A percentile compares a stretch with the other conserved stretches of the same genome.
Conservation (phyloP, 192 early-diverging fungal genomes). For the Entomortierella chlamydospora region DNA sequence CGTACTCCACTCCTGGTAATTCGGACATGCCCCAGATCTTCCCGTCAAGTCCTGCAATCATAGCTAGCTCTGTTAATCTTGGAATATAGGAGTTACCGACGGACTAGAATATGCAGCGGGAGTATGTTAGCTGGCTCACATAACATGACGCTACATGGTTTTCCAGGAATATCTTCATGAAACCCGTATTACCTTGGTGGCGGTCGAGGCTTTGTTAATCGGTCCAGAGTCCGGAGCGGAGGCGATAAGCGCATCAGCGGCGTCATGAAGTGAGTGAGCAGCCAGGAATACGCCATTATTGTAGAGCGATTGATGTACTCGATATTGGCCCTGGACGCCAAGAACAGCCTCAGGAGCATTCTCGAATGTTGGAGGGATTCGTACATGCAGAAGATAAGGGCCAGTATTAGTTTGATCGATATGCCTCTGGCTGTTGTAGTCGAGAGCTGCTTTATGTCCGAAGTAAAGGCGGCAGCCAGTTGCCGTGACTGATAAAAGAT, state of each 20-base stretch:
- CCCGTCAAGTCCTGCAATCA: constrained; percentile 72
- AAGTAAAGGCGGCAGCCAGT: constrained; percentile 85
- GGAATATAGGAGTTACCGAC: constrained; percentile 42
- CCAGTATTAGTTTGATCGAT: constrained; percentile 15
- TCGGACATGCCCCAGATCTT: constrained; percentile 88
- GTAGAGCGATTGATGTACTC: constrained; percentile 76
- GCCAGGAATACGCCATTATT: constrained; percentile 74
- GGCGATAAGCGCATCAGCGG: constrained; percentile 75
- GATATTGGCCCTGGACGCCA: constrained; percentile 43
- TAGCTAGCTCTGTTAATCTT: constrained; percentile 60
- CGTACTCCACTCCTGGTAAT: constrained; percentile 37
- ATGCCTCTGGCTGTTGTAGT: constrained; percentile 33
- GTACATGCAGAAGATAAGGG: constrained; percentile 74
- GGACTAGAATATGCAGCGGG: background rate
- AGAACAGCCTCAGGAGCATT: constrained; percentile 35
- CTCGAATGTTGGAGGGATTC: constrained; percentile 70
- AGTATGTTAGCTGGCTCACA: background rate
- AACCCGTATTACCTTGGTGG: constrained; percentile 24
- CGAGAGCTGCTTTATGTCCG: constrained; percentile 52
- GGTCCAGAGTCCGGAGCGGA: constrained; percentile 73
- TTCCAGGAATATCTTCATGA: background rate
- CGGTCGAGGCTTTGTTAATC: constrained; percentile 48
- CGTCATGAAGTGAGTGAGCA: constrained; percentile 73
- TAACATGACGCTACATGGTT: too few species aligned
- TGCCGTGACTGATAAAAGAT: constrained; percentile 84